A percentile compares a stretch with the other conserved stretches of the same genome.
Conservation (phyloP, 306 rosid genomes). For the Abrus precatorius region DNA sequence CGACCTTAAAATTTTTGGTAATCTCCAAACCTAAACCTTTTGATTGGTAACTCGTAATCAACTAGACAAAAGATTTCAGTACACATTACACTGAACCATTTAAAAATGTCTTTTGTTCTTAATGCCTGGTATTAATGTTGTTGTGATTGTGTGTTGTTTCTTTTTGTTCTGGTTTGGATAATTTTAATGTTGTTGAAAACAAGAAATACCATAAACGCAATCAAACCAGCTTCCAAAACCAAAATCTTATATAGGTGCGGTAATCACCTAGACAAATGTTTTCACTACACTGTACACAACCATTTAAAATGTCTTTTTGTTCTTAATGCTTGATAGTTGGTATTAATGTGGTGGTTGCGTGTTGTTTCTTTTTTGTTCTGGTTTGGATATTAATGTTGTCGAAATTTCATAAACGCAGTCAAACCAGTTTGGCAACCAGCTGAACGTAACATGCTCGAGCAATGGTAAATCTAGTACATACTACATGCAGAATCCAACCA, state of each 20-base stretch:
- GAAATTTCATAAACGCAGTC: slow-evolving; percentile 65
- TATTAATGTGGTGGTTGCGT: too few relatives aligned
- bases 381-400: slow-evolving; percentile 4
- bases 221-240: too few relatives aligned
- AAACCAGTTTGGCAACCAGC: slow-evolving; percentile 74
- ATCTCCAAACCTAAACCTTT: neutral
- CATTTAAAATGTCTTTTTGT: too few relatives aligned
- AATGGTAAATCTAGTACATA: slow-evolving; percentile 70
- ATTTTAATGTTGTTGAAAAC: too few relatives aligned
- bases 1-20: neutral
- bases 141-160: neutral
- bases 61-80: neutral
- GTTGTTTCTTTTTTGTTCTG: too few relatives aligned
- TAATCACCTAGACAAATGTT: too few relatives aligned
- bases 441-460: slow-evolving; percentile 80
- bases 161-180: too few relatives aligned
- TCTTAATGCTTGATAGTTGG: too few relatives aligned
- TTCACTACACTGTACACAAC: too few relatives aligned
- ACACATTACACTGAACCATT: neutral
- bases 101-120: neutral
- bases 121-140: slow-evolving; percentile 6
- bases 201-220: too few relatives aligned
- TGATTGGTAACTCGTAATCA: too few relatives aligned
- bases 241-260: too few relatives aligned
- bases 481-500: slow-evolving; percentile 55